Evolutionary conservation across 805 yeast genomes (phyloP), one percentile per base, ranked within the genome.

Genomic region (Saccharomyces mikatae): DNA sequence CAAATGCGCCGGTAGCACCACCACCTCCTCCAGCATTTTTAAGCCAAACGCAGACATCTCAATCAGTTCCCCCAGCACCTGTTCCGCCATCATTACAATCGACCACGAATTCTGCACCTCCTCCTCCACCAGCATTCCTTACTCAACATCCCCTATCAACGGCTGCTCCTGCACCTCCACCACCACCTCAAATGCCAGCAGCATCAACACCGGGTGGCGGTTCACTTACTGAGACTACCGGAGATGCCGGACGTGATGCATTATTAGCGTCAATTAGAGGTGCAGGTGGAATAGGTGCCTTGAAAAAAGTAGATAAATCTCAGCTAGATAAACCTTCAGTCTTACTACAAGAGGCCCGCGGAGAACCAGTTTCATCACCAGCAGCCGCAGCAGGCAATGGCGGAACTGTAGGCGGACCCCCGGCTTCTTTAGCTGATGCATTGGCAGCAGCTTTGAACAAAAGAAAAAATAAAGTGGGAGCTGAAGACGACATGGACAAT

Each of bases 401-500:
- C n/a, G 76, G 71, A 3, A 71, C 74, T 11, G 69, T 76, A 1
- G 75, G 76, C 3, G 78, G 80, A 8, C 83, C 80, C 3, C 82
- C 86, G 1, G 86, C 82, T 1, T 76, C 81, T 13, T 72, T 90
- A 55, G 96, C 96, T 1, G 95, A 88, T 69, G 96, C 96, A 0
- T 73, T 90, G 52, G 89, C 95, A 9, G 87, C 87, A 17, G 98
- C 97, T 2, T 77, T 92, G 60, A 87, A 78, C 62, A 80, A 82
- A 54, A 80, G 97, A 65, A 92, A 92, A 71, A 82, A 80, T 22
- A 89, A 89, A 68, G 96, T 92, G 6, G 96, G 89, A 59, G 94
- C 86, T 56, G 96, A 87, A 61, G 94, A 87, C 59, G 91, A 87
- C 56, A 95, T 87, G 59, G 97, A 91, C 62, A 90, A 87, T 60